A percentile compares a stretch with the other conserved stretches of the same genome.
Evolutionary conservation across 345 rosid species (phyloP).

Genomic region (Corymbia maculata): DNA sequence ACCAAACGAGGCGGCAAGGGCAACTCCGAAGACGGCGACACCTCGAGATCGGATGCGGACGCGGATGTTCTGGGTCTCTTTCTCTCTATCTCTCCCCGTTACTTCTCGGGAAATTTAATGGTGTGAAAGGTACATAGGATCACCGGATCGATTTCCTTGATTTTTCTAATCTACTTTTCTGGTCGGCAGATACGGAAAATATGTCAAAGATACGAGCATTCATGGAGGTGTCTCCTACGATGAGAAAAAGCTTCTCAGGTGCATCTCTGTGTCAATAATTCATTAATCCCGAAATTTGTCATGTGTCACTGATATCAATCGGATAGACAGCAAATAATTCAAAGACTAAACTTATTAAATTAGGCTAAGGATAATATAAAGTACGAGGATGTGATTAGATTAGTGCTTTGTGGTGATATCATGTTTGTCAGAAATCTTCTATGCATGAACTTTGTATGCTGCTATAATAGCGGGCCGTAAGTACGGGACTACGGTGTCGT

Average conservation of each 20-base stretch:
- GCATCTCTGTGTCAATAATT: not conserved
- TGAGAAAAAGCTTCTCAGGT: conserved; percentile 74
- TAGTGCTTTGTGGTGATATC: not conserved
- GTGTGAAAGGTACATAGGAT: not conserved
- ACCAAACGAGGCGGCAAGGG: conserved; percentile 33
- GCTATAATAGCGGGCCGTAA: not conserved
- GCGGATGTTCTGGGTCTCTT: conserved; percentile 18
- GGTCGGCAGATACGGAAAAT: conserved; percentile 33
- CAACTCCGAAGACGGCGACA: conserved; percentile 17
- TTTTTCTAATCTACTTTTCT: not conserved
- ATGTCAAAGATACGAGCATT: conserved; percentile 24
- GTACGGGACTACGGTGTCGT: not conserved
- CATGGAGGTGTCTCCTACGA: conserved; percentile 34
- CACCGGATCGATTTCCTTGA: not conserved
- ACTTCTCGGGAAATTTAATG: not conserved
- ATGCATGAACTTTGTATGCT: not conserved
- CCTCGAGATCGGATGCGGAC: conserved; percentile 10
- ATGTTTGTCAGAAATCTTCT: not conserved
- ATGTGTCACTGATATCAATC: not conserved
- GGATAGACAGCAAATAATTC: not conserved
- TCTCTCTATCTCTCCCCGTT: not conserved
- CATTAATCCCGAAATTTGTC: not conserved
- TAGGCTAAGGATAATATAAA: not conserved
- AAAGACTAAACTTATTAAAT: not conserved
- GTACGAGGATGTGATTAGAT: not conserved